Evolutionary conservation across 108 stramenopile species (phyloP), one percentile per base, ranked within the genome.

Genomic region (Pseudonitzschia multistriata): DNA sequence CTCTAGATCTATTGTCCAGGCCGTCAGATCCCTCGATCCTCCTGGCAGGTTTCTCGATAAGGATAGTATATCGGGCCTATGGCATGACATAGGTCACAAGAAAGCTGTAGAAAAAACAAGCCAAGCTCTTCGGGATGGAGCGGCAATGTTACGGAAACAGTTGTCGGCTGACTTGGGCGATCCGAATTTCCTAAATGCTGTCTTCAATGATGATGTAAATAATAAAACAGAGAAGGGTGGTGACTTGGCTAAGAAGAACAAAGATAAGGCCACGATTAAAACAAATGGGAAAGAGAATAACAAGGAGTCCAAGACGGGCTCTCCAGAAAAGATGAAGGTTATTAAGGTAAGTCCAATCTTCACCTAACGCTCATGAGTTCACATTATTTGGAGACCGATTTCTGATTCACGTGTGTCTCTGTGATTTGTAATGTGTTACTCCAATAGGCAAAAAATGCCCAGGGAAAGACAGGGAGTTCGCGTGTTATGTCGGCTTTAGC

Each of bases 121-220:
- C 29, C 90, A 91, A 71, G 85, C 85, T 45, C 66, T 91, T 39
- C 82, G 90, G 4, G 90, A 91, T 78, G 90, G 90, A 11, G 88
- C 87, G 53, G 80, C 88, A 10, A 78, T 67, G 31, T 61, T 93
- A n/a, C 77, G 91, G 39, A 87, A 78, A 36, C 81, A 83, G 42
- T 52, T 92, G 31, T 85, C 83, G 6, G 77, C 72, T 25, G 91
- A 92, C 62, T 59, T 87, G 68, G 77, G 74, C 21, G 85, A 90
- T 74, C 85, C 86, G 8, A 72, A 73, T 25, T 90, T 87, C 63
- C 57, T 91, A 27, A 74, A 63, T 36, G 82, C 54, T 35, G 83
- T 90, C 13, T 90, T 90, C 61, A 84, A 76, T 50, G 71, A 64
- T 21, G 68, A 76, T 36, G 33, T 28, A 14, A 52, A 74, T 25